These are phyloP conservation scores for Avicennia marina DNA, from an alignment of 257 asterid species.

Conservation along the genomic window DNA sequence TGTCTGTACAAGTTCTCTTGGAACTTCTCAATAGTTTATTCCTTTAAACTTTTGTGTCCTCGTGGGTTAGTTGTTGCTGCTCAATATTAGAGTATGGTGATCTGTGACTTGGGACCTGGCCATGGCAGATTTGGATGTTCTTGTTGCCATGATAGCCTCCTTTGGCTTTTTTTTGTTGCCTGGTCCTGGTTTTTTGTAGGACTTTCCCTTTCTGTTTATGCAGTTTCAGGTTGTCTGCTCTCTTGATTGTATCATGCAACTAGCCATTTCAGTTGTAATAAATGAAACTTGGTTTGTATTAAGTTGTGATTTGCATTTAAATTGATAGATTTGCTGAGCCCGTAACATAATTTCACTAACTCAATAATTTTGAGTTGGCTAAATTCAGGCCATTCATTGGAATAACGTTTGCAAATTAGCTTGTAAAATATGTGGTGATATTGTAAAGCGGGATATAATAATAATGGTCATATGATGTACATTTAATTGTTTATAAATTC, in stretches of 20 bases:
- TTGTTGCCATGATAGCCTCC: constrained; percentile 36
- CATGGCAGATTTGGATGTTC: constrained; percentile 27
- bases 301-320: background rate
- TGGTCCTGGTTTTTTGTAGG: constrained; percentile 44
- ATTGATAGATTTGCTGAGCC: background rate
- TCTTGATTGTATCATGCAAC: constrained; percentile 30
- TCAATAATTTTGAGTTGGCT: too few relatives aligned
- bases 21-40: background rate
- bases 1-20: background rate
- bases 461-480: too few relatives aligned
- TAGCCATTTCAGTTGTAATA: constrained; percentile 17
- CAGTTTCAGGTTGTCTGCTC: constrained; percentile 23
- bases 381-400: background rate
- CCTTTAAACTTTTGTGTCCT: background rate
- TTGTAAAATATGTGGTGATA: too few relatives aligned
- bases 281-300: constrained; percentile 13
- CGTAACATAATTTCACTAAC: too few relatives aligned
- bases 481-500: too few relatives aligned
- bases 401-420: too few relatives aligned
- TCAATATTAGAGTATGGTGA: constrained; percentile 22
- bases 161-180: constrained; percentile 24
- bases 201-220: constrained; percentile 33
- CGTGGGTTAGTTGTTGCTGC: constrained; percentile 1
- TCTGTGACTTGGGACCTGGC: constrained; percentile 37
- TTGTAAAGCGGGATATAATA: too few relatives aligned